A percentile compares a stretch with the other conserved stretches of the same genome.
Conservation (phyloP, 75 land plant species). For the Sequoiadendron giganteum region DNA sequence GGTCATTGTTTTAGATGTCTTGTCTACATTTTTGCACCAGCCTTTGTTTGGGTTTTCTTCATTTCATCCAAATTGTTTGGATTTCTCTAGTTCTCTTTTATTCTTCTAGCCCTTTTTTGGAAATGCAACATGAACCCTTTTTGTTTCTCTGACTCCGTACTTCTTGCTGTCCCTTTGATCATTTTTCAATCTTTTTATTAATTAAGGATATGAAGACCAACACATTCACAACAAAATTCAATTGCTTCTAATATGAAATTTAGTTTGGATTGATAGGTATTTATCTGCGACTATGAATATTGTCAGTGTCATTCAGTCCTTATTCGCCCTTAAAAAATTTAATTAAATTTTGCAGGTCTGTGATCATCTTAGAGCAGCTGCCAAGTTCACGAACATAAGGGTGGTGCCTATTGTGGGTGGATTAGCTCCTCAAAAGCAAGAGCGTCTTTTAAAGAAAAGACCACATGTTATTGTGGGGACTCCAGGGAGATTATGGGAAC, state of each 20-base stretch:
- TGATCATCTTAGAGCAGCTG: constrained; percentile 82
- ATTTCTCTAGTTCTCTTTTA: neutral
- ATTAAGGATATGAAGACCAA: neutral
- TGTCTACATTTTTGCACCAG: neutral
- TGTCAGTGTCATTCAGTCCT: neutral
- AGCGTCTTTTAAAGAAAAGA: constrained; percentile 72
- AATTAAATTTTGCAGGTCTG: constrained; percentile 55
- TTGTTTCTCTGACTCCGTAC: neutral
- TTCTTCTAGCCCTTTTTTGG: neutral
- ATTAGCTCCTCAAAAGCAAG: constrained; percentile 90
- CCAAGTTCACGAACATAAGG: constrained; percentile 47
- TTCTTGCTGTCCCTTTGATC: neutral
- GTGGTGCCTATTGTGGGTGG: constrained; percentile 98
- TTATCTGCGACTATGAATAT: neutral
- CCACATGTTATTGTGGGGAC: constrained; percentile 96
- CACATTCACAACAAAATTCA: neutral
- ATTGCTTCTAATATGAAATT: neutral
- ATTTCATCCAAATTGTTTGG: neutral
- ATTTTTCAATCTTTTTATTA: neutral
- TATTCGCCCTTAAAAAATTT: neutral
- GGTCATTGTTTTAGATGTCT: neutral
- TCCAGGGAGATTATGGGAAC: constrained; percentile 97
- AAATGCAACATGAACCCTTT: neutral
- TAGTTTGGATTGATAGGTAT: neutral
- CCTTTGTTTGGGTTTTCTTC: neutral